A percentile compares a stretch with the other conserved stretches of the same genome.
Conservation (phyloP, 1,284 basidiomycete genomes). For the Ganoderma leucocontextum region DNA sequence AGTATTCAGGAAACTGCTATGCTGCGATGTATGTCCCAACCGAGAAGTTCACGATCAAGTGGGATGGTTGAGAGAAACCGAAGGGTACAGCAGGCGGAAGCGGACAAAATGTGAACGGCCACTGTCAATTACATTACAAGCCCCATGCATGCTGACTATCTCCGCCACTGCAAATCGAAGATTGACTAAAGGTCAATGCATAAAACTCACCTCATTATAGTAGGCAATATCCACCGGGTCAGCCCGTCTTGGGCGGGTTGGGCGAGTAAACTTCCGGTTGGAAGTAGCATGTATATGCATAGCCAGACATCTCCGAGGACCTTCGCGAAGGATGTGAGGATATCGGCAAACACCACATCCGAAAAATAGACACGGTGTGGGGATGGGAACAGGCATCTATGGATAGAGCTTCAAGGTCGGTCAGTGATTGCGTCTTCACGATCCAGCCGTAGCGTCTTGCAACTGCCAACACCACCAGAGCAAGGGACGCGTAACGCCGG, state of each 20-base stretch:
- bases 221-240: constrained; percentile 79
- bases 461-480: not conserved
- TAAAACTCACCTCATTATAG: constrained; percentile 81
- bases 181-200: not conserved
- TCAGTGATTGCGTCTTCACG: constrained; percentile 1
- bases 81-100: not conserved
- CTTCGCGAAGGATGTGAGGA: constrained; percentile 96
- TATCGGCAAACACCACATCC: constrained; percentile 95
- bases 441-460: not conserved
- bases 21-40: not conserved
- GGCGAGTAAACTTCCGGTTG: constrained; percentile 75
- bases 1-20: not conserved
- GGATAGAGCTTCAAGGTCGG: constrained; percentile 58
- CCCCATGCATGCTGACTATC: not conserved
- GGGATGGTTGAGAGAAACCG: not conserved
- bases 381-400: constrained; percentile 78
- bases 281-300: constrained; percentile 82
- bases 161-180: not conserved
- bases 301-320: constrained; percentile 96
- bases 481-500: constrained; percentile 6
- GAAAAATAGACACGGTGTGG: constrained; percentile 80
- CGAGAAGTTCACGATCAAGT: not conserved
- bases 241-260: constrained; percentile 70
- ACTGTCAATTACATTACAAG: not conserved
- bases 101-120: not conserved